Evolutionary conservation across 1,284 basidiomycete genomes (phyloP), one percentile per base, ranked within the genome.

Genomic region (Leucoagaricus sp.): DNA sequence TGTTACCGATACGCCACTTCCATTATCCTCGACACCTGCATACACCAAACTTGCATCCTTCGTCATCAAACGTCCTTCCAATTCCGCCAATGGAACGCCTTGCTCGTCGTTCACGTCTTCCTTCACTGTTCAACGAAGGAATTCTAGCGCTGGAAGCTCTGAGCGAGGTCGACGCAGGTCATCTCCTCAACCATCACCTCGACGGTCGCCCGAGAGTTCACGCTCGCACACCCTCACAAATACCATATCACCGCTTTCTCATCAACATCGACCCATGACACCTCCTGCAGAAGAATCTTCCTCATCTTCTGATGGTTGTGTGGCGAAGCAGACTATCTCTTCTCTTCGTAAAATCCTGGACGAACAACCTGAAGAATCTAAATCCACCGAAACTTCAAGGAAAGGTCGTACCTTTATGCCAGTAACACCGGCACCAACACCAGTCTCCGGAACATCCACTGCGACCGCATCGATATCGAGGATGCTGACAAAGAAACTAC

Each of bases 401-500:
- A 25, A 53, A 72, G 2, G 71, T 72, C 1, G 64, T 63, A 12
- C 73, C 75, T 55, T 38, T 15, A 64, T 72, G 52, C 73, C 73
- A 0, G 69, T 72, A 21, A 77, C 82, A 2, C 84, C 87, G 0
- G 71, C 77, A 4, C 81, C 83, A 1, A 69, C 69, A 2, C 75
- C 86, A 3, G 70, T 77, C 23, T 75, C 81, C 5, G 76, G 80
- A 25, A 86, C 85, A 1, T 88, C 86, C 3, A 87, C 76, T 5
- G 85, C 89, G 1, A 91, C 89, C 0, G 89, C 89, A 0, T 86
- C 84, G 38, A 77, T 91, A 51, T 89, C 88, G 15, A 77, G 85
- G 13, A 76, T 91, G n/a, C 87, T 86, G 62, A 88, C 87, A 0
- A 87, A 86, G 63, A 76, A 77, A n/a, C 77, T 73, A 28, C 84